Evolutionary conservation across 2,329 filamentous ascomycete species (phyloP).

Genomic region (Polytolypa hystricis): DNA sequence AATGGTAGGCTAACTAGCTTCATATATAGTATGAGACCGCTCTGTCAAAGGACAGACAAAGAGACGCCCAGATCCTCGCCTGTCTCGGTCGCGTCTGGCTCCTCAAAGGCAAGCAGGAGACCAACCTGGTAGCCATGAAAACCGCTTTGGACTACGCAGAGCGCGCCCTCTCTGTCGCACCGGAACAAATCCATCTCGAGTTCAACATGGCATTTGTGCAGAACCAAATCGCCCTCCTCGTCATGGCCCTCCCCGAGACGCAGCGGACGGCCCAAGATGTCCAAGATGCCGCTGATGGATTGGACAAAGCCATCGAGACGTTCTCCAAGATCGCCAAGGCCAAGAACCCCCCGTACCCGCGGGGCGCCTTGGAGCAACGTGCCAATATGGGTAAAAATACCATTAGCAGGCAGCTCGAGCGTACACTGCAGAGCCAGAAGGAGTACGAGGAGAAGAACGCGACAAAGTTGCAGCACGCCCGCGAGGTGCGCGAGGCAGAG

Average conservation of each 20-base stretch:
- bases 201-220: conserved; percentile 98
- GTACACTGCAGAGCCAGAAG: conserved; percentile 69
- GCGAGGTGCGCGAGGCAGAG: conserved; percentile 70
- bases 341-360: conserved; percentile 72
- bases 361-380: conserved; percentile 81
- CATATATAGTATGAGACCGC: conserved; percentile 66
- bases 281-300: conserved; percentile 63
- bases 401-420: conserved; percentile 80
- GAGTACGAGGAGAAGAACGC: conserved; percentile 93
- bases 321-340: conserved; percentile 49
- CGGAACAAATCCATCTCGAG: conserved; percentile 79
- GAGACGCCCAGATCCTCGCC: conserved; percentile 67
- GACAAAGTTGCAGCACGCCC: conserved; percentile 70
- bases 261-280: conserved; percentile 72
- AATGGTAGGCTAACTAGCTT: conserved; percentile 12
- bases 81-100: conserved; percentile 85
- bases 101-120: conserved; percentile 62
- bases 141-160: conserved; percentile 53
- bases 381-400: conserved; percentile 97
- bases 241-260: conserved; percentile 63
- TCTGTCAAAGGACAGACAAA: conserved; percentile 64
- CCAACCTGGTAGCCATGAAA: conserved; percentile 51
- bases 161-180: conserved; percentile 61
- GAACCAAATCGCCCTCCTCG: conserved; percentile 76
- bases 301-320: conserved; percentile 73